Evolutionary conservation across 352 stramenopile species (phyloP).

Genomic region (Pythium insidiosum): DNA sequence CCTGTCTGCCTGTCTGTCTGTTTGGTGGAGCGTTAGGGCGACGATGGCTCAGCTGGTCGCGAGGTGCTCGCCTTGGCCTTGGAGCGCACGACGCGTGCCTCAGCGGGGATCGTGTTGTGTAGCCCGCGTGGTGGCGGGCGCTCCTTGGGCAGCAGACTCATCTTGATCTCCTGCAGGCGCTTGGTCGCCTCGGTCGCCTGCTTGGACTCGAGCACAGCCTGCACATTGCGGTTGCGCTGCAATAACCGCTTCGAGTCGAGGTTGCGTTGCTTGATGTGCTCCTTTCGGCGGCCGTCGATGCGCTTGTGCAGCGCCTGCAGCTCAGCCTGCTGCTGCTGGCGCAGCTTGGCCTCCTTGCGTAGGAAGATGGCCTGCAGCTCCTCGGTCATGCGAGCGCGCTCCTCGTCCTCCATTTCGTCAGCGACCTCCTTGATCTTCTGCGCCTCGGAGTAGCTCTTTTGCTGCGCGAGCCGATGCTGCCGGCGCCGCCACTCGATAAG

Average conservation of each 20-base stretch:
- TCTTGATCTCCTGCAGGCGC: slow-evolving; percentile 75
- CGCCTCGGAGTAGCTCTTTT: slow-evolving; percentile 91
- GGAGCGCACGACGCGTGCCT: slow-evolving; percentile 60
- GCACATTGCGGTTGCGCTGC: slow-evolving; percentile 94
- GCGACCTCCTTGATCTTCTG: slow-evolving; percentile 94
- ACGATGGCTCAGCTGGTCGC: slow-evolving; percentile 14
- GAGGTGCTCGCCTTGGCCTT: slow-evolving; percentile 58
- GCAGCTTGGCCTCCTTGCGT: slow-evolving; percentile 87
- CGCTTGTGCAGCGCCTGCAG: slow-evolving; percentile 90
- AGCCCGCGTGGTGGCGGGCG: slow-evolving; percentile 28
- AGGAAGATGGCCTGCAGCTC: slow-evolving; percentile 67
- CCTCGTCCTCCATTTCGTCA: slow-evolving; percentile 90
- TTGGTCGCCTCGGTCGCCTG: slow-evolving; percentile 75
- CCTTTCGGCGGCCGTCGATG: slow-evolving; percentile 90
- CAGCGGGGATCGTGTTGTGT: slow-evolving; percentile 68
- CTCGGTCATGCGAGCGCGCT: slow-evolving; percentile 85
- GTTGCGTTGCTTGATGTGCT: slow-evolving; percentile 91
- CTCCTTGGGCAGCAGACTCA: slow-evolving; percentile 66
- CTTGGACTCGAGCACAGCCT: slow-evolving; percentile 91
- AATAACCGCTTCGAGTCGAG: slow-evolving; percentile 91
- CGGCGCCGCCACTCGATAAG: slow-evolving; percentile 91
- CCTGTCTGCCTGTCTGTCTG: too few species aligned
- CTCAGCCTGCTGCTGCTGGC: slow-evolving; percentile 90
- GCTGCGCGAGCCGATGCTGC: slow-evolving; percentile 91
- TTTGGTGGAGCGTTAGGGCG: not conserved